Evolutionary conservation across 306 rosid species (phyloP).

Genomic region (Trifolium dubium): DNA sequence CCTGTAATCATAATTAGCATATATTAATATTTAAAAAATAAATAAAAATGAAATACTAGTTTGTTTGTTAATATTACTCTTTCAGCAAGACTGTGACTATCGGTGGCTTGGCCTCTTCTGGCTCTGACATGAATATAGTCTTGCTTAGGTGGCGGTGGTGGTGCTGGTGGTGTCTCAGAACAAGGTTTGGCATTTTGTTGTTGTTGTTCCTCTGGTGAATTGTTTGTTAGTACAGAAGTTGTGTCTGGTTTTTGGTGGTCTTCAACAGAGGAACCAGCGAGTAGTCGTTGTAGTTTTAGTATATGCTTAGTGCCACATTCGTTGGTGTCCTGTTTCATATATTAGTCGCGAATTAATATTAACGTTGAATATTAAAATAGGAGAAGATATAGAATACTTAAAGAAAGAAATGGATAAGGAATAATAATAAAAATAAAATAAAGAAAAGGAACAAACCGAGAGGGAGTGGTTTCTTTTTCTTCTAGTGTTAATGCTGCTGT

Average conservation of each 20-base stretch:
- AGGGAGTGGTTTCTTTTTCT: conserved; percentile 57
- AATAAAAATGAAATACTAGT: not conserved
- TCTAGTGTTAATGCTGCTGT: conserved; percentile 45
- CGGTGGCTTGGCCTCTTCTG: conserved; percentile 99
- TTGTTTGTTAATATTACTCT: conserved; percentile 58
- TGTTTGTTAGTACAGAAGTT: conserved; percentile 41
- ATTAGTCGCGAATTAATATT: too few species aligned
- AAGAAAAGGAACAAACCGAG: not conserved
- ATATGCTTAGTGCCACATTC: too few species aligned
- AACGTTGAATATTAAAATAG: too few species aligned
- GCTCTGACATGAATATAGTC: conserved; percentile 96
- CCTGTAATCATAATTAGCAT: conserved; percentile 50
- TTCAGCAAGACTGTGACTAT: conserved; percentile 94
- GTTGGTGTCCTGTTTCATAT: too few species aligned
- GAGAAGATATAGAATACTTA: too few species aligned
- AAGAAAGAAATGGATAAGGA: too few species aligned
- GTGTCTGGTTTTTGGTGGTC: conserved; percentile 43
- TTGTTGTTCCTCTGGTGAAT: conserved; percentile 27
- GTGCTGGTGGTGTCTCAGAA: conserved; percentile 45
- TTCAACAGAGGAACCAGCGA: too few species aligned
- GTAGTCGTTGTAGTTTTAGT: too few species aligned
- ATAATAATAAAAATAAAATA: too few species aligned
- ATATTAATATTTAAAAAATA: not conserved
- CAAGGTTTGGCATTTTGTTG: not conserved
- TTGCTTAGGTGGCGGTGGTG: conserved; percentile 63